Conservation (phyloP, 495 filamentous ascomycete species). For the Podospora pseudopauciseta region DNA sequence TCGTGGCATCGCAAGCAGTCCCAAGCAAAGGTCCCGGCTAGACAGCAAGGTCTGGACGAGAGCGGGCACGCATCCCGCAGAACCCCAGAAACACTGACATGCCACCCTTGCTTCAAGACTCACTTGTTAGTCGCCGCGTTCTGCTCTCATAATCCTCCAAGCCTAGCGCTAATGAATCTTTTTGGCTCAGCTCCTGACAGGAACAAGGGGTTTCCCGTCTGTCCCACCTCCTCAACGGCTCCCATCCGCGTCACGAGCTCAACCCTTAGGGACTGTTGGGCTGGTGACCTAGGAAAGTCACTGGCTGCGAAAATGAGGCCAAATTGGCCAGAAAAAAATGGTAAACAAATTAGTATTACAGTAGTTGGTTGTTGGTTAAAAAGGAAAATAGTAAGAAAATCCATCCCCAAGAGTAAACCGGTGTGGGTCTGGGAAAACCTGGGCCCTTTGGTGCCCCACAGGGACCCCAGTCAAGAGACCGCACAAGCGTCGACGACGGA, state of each 20-base stretch:
- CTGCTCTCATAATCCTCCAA: too few relatives aligned
- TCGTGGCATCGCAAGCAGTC: background rate
- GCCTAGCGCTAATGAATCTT: background rate
- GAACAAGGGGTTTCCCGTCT: background rate
- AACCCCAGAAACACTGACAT: background rate
- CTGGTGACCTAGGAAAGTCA: too few relatives aligned
- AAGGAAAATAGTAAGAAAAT: too few relatives aligned
- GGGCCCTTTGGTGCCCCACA: too few relatives aligned
- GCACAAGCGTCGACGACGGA: background rate
- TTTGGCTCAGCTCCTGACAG: background rate
- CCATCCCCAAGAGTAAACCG: too few relatives aligned
- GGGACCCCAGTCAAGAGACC: background rate
- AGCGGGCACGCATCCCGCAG: background rate
- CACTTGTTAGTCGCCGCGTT: background rate
- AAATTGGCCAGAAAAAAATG: too few relatives aligned
- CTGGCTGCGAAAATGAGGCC: too few relatives aligned
- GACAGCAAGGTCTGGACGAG: background rate
- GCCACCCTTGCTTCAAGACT: background rate
- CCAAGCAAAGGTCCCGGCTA: background rate
- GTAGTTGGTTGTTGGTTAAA: too few relatives aligned
- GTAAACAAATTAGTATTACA: too few relatives aligned
- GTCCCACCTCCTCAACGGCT: background rate
- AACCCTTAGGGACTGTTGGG: background rate
- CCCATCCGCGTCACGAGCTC: background rate
- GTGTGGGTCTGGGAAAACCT: too few relatives aligned